Evolutionary conservation across 2,329 filamentous ascomycete species (phyloP), one percentile per base, ranked within the genome.

Genomic region (Taxawa tesnikishii): DNA sequence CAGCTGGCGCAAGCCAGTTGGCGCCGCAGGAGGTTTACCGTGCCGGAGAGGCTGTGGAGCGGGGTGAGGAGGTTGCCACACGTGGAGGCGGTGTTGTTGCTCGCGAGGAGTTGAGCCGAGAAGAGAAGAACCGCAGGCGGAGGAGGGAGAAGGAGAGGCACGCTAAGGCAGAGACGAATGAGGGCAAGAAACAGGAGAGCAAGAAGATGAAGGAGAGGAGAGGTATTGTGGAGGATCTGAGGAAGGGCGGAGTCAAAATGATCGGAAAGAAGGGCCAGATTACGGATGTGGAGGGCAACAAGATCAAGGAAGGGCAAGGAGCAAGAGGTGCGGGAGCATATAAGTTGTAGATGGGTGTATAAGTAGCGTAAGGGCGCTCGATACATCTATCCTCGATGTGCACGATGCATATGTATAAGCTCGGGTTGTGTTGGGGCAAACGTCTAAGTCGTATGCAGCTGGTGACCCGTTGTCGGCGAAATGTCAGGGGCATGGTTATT

Each of bases 21-120:
- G 90, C 90, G 28, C 90, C 90, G 3, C 90, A 96, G 52, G 90
- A 98, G 57, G 69, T 98, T 15, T 98, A 96, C 64, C 76, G 75
- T 47, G 75, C 83, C n/a, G 75, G 77, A 39, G 75, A 79, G 47
- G 48, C 45, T 2, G 41, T 38, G 28, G 70, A 73, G 39, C 70
- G 67, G 42, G 68, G 43, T 16, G 75, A 76, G 31, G 85, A 94
- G 54, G 65, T 94, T 23, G 70, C 87, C 19, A 68, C 75, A 34
- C 29, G 33, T 10, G 51, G 50, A 18, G 88, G 85, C 15, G 63
- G 83, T 46, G 80, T 84, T 1, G 59, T 93, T 26, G 77, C 82
- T 6, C 74, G 75, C 45, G 80, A 90, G 47, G 90, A 98, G 59
- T 80, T 96, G 76, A 78, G 69, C 21, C 71, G 84, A 32, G 87